A percentile compares a stretch with the other conserved stretches of the same genome.
Conservation (phyloP, 2,329 filamentous ascomycete genomes). For the Madurella fahalii region DNA sequence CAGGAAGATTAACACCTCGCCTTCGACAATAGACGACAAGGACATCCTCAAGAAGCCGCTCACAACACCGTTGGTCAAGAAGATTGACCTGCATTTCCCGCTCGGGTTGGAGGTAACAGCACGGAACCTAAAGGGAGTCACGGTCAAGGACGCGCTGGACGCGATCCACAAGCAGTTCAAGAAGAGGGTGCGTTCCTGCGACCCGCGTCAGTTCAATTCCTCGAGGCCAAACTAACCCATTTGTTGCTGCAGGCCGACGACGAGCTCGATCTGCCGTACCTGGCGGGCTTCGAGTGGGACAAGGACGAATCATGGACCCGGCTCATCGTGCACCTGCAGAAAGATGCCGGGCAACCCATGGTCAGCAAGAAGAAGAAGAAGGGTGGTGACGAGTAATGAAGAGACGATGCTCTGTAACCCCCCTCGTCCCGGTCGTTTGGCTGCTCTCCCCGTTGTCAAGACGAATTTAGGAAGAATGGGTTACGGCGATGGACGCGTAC, state of each 20-base stretch:
- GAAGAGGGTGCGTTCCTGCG: conserved; percentile 69
- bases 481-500: conserved; percentile 7
- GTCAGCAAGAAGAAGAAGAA: conserved; percentile 61
- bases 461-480: conserved; percentile 9
- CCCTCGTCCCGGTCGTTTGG: conserved; percentile 5
- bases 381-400: conserved; percentile 22
- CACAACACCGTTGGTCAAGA: conserved; percentile 80
- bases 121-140: conserved; percentile 89
- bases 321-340: conserved; percentile 81
- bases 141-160: conserved; percentile 93
- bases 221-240: background rate
- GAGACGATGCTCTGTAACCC: conserved; percentile 1
- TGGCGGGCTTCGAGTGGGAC: conserved; percentile 95
- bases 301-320: conserved; percentile 86
- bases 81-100: conserved; percentile 89
- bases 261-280: conserved; percentile 80
- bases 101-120: conserved; percentile 83
- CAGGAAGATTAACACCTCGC: conserved; percentile 93
- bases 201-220: background rate
- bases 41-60: conserved; percentile 78
- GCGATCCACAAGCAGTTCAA: conserved; percentile 95
- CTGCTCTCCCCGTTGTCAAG: conserved; percentile 8
- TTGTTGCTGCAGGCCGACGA: conserved; percentile 67
- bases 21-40: conserved; percentile 73
- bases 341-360: conserved; percentile 47